These are phyloP conservation scores for Porphyridium purpureum DNA, from an alignment of 23 red algal species.

Conservation along the genomic window DNA sequence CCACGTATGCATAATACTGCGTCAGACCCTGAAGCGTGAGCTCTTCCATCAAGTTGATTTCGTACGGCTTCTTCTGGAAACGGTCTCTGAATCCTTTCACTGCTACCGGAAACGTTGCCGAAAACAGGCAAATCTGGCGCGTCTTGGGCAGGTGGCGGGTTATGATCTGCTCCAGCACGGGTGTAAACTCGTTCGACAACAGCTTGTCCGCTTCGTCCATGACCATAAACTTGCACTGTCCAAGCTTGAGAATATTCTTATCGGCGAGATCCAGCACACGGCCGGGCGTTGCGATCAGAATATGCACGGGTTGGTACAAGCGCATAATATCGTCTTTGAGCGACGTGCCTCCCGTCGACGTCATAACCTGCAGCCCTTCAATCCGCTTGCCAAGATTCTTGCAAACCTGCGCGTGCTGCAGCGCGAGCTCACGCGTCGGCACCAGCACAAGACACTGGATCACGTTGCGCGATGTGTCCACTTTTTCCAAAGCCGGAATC, in stretches of 20 bases:
- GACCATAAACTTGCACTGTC: constrained; percentile 50
- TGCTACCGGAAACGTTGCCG: constrained; percentile 88
- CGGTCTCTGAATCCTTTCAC: constrained; percentile 88
- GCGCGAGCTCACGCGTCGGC: constrained; percentile 80
- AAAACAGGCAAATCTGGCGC: constrained; percentile 87
- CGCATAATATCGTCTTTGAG: constrained; percentile 94
- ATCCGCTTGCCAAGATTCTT: constrained; percentile 75
- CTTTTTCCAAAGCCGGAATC: constrained; percentile 74
- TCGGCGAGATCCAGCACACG: constrained; percentile 83
- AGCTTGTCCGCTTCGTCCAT: constrained; percentile 98
- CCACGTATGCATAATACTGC: constrained; percentile 94
- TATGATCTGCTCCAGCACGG: constrained; percentile 69
- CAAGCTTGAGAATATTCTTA: constrained; percentile 66
- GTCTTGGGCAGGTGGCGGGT: constrained; percentile 45
- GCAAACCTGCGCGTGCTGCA: constrained; percentile 82
- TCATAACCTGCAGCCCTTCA: constrained; percentile 79
- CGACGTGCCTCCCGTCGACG: constrained; percentile 78
- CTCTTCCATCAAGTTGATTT: constrained; percentile 98
- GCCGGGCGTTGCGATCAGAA: constrained; percentile 83
- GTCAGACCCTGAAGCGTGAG: constrained; percentile 82
- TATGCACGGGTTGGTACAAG: constrained; percentile 85
- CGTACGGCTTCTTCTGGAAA: constrained; percentile 59
- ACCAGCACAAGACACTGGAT: constrained; percentile 71
- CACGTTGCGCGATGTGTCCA: constrained; percentile 41
- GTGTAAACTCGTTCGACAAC: constrained; percentile 68